These are phyloP conservation scores for Monilinia vaccinii-corymbosi DNA, from an alignment of 2,329 filamentous ascomycete genomes.

Conservation along the genomic window DNA sequence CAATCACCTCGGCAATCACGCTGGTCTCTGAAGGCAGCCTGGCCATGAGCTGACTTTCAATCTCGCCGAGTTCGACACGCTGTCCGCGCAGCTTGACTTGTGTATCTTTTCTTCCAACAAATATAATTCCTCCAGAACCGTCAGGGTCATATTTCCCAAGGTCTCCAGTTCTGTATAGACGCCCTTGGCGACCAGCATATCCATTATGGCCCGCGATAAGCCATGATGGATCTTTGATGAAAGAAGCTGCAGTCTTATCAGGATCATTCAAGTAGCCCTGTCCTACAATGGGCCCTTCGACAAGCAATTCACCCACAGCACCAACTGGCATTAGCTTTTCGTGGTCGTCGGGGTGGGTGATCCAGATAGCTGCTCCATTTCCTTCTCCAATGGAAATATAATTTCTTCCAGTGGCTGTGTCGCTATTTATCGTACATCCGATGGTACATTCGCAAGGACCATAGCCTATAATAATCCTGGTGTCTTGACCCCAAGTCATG, in stretches of 20 bases:
- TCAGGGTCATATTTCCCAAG: constrained; percentile 45
- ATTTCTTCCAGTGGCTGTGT: constrained; percentile 13
- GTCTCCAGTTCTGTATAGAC: constrained; percentile 53
- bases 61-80: constrained; percentile 50
- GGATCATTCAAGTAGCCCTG: constrained; percentile 51
- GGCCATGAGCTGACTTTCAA: constrained; percentile 34
- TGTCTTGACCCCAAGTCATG: constrained; percentile 30
- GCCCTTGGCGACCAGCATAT: constrained; percentile 32
- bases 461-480: constrained; percentile 35
- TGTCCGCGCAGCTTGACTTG: constrained; percentile 61
- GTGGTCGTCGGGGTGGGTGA: constrained; percentile 18
- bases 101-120: constrained; percentile 56
- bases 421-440: constrained; percentile 3
- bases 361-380: constrained; percentile 31
- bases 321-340: constrained; percentile 20
- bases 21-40: constrained; percentile 30
- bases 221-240: constrained; percentile 48
- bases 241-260: constrained; percentile 47
- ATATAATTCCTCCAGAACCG: constrained; percentile 37
- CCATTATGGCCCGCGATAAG: background rate
- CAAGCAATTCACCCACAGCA: constrained; percentile 23
- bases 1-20: constrained; percentile 30
- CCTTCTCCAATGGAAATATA: constrained; percentile 14
- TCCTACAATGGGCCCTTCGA: constrained; percentile 48
- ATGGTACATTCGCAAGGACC: constrained; percentile 30